phyloP scores from a whole-genome alignment of 768 basidiomycete species.

The Tricholomella constricta region DNA sequence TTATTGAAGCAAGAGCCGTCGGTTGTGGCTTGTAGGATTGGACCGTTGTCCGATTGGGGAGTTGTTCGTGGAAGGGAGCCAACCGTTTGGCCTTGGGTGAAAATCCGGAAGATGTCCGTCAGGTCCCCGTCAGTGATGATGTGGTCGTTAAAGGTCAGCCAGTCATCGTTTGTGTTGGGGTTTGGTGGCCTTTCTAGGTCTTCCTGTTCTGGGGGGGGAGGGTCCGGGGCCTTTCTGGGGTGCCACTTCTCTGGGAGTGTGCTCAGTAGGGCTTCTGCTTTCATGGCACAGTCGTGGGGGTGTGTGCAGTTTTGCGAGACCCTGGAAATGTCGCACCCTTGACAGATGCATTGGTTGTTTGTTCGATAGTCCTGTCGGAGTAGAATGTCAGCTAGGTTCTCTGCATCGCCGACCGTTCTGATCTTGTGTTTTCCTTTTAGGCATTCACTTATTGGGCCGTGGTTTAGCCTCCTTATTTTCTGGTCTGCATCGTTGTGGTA shows the following conservation, averaged over 20 bases:
- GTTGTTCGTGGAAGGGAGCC: too few species aligned
- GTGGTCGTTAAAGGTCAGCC: not conserved
- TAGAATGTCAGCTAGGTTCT: not conserved
- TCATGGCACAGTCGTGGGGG: conserved; percentile 17
- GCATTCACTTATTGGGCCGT: conserved; percentile 12
- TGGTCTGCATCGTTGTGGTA: conserved; percentile 23
- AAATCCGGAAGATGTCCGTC: not conserved
- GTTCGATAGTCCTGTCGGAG: not conserved
- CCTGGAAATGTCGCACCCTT: not conserved
- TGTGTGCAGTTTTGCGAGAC: not conserved
- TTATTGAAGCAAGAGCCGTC: not conserved
- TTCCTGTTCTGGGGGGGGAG: too few species aligned
- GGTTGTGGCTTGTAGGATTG: not conserved
- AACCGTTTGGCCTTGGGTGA: not conserved
- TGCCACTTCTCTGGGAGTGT: conserved; percentile 23
- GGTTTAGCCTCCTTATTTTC: not conserved
- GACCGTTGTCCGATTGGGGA: not conserved
- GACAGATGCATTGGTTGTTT: not conserved
- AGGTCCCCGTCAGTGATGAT: not conserved
- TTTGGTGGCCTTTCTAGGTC: too few species aligned
- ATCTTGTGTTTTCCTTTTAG: conserved; percentile 18
- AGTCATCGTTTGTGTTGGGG: not conserved
- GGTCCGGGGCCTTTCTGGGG: conserved; percentile 1
- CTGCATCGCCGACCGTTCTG: conserved; percentile 11
- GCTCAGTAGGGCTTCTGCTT: conserved; percentile 15